These are phyloP conservation scores for Chondrostereum purpureum DNA, from an alignment of 1,284 basidiomycete species.

Conservation along the genomic window DNA sequence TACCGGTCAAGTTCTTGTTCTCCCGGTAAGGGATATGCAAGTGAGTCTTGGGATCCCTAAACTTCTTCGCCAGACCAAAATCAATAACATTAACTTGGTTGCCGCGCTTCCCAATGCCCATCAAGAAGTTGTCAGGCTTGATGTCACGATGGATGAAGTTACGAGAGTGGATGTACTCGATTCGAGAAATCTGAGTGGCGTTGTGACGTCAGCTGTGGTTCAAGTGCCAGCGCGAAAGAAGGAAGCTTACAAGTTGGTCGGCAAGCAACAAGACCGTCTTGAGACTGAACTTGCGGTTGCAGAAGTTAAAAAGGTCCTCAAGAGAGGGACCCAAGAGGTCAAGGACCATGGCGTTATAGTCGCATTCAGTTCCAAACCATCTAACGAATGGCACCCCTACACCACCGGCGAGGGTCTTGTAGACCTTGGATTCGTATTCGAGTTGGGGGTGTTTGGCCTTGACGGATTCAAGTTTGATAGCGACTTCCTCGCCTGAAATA, in stretches of 20 bases:
- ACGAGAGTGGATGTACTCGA: constrained; percentile 98
- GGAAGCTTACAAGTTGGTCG: constrained; percentile 79
- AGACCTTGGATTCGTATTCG: constrained; percentile 96
- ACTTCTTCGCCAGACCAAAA: constrained; percentile 99
- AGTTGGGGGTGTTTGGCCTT: constrained; percentile 99
- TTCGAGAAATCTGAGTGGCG: constrained; percentile 84
- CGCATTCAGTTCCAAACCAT: constrained; percentile 98
- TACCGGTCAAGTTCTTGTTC: constrained; percentile 99
- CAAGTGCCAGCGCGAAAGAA: constrained; percentile 16
- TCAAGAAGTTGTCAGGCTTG: constrained; percentile 99
- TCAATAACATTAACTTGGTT: constrained; percentile 99
- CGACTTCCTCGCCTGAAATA: constrained; percentile 99
- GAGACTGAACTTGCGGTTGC: constrained; percentile 96
- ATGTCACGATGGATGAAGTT: constrained; percentile 99
- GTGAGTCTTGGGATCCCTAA: constrained; percentile 98
- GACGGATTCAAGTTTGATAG: constrained; percentile 99
- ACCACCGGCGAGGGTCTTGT: constrained; percentile 96
- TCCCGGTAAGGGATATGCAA: constrained; percentile 99
- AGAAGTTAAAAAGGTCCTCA: constrained; percentile 99
- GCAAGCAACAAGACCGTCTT: constrained; percentile 97
- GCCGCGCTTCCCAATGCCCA: constrained; percentile 99
- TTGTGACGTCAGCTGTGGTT: constrained; percentile 10
- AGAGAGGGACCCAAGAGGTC: constrained; percentile 96
- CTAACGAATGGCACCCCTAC: constrained; percentile 97
- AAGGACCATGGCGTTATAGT: constrained; percentile 99